Evolutionary conservation across 306 rosid species (phyloP).

Genomic region (Alnus glutinosa): DNA sequence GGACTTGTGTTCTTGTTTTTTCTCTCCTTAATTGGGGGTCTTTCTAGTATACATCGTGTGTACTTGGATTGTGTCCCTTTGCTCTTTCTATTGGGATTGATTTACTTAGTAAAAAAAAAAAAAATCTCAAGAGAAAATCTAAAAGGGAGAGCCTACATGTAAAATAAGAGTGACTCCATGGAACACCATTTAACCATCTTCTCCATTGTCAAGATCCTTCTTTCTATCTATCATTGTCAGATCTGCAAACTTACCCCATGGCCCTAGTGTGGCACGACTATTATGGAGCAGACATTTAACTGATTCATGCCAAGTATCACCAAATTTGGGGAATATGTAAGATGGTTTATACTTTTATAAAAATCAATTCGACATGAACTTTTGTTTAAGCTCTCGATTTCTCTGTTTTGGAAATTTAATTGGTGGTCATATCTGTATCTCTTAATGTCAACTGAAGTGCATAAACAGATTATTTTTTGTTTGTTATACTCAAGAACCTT

Average conservation of each 20-base stretch:
- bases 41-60: too few species aligned
- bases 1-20: too few species aligned
- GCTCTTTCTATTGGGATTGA: too few species aligned
- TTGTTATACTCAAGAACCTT: conserved; percentile 7
- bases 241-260: not conserved
- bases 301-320: not conserved
- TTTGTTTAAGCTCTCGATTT: not conserved
- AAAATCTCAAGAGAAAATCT: not conserved
- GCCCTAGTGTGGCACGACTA: not conserved
- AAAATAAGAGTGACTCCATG: not conserved
- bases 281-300: not conserved
- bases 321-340: not conserved
- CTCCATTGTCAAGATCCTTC: too few species aligned
- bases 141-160: not conserved
- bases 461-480: not conserved
- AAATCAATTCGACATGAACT: not conserved
- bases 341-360: not conserved
- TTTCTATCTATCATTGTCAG: not conserved
- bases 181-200: not conserved
- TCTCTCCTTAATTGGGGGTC: too few species aligned
- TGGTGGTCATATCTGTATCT: not conserved
- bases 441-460: conserved; percentile 4
- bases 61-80: too few species aligned
- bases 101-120: not conserved
- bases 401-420: not conserved